Evolutionary conservation across 345 rosid genomes (phyloP), one percentile per base, ranked within the genome.

Genomic region (Mercurialis annua): DNA sequence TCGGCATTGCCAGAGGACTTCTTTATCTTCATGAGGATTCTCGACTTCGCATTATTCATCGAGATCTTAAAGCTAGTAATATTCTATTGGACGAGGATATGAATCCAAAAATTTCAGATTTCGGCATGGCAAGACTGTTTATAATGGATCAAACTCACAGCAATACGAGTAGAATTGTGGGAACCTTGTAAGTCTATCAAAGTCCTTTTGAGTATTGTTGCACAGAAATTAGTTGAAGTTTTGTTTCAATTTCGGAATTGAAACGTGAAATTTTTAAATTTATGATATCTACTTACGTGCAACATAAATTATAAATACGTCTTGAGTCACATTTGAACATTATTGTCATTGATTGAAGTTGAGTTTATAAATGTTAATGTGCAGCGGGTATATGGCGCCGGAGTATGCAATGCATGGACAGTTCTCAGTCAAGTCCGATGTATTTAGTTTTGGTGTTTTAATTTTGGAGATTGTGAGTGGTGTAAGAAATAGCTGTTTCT

Each of bases 401-500:
- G 51, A 61, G 15, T 64, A 65, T 40, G 59, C 68, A 65, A 51
- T 65, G 69, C 68, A 64, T 6, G 68, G 58, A 21, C 68, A 50
- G 1, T 64, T 64, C 33, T 64, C 68, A 0, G 2, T 64, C 18
- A 64, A 64, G 47, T 64, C 34, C 0, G 68, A 50, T 10, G 23
- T 64, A 0, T 50, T 10, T 24, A 64, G 68, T 21, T 64, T 64
- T 0, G 68, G 68, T 4, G 68, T 64, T 1, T 33, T 64, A 15
- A 11, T 34, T 64, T 23, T 50, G 3, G 59, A 64, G 31, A 85
- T 87, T 38, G 50, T 82, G 9, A 80, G 77, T 60, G 86, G 92
- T n/a, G 21, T 65, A 3, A 83, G 36, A 36, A 83, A 76, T 62
- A 54, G 6, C 24, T 47, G 70, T 64, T 78, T 77, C 30, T 29